Evolutionary conservation across 1,284 basidiomycete genomes (phyloP).

Genomic region (Termitomyces sp.): DNA sequence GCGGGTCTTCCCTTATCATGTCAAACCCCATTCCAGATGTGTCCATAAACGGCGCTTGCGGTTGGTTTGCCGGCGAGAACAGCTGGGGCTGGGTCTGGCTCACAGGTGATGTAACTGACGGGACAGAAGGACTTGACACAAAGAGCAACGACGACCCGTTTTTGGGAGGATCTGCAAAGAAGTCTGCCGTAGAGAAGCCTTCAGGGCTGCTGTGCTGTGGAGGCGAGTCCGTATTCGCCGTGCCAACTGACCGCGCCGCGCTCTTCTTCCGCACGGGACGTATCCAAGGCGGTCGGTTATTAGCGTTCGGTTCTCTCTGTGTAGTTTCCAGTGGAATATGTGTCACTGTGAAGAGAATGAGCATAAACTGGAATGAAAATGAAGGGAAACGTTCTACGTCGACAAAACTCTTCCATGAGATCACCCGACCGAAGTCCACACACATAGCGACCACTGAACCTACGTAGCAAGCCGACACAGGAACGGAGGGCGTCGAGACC

Average conservation of each 20-base stretch:
- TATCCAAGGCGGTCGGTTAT: slow-evolving; percentile 76
- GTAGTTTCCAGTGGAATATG: slow-evolving; percentile 76
- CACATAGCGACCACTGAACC: slow-evolving; percentile 78
- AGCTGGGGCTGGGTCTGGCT: slow-evolving; percentile 11
- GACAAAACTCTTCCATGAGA: slow-evolving; percentile 89
- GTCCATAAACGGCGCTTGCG: slow-evolving; percentile 27
- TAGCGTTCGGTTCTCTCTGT: slow-evolving; percentile 48
- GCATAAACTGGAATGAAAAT: slow-evolving; percentile 4
- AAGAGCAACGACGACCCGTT: slow-evolving; percentile 12
- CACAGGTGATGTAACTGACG: slow-evolving; percentile 5
- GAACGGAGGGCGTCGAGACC: slow-evolving; percentile 80
- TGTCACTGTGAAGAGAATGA: slow-evolving; percentile 51
- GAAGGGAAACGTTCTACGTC: slow-evolving; percentile 50
- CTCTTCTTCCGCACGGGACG: slow-evolving; percentile 79
- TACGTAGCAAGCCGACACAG: slow-evolving; percentile 74
- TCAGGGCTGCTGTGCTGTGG: slow-evolving; percentile 61
- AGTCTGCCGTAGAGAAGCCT: slow-evolving; percentile 57
- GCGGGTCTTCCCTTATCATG: slow-evolving; percentile 32
- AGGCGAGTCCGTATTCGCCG: slow-evolving; percentile 40
- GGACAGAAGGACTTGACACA: slow-evolving; percentile 6
- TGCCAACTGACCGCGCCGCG: slow-evolving; percentile 32
- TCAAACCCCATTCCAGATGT: slow-evolving; percentile 28
- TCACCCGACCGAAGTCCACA: slow-evolving; percentile 86
- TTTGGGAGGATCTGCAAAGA: slow-evolving; percentile 37
- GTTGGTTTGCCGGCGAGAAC: slow-evolving; percentile 13